These are phyloP conservation scores for Globomyces pollinis-pini DNA, from an alignment of 192 early-diverging fungal species.

Conservation along the genomic window DNA sequence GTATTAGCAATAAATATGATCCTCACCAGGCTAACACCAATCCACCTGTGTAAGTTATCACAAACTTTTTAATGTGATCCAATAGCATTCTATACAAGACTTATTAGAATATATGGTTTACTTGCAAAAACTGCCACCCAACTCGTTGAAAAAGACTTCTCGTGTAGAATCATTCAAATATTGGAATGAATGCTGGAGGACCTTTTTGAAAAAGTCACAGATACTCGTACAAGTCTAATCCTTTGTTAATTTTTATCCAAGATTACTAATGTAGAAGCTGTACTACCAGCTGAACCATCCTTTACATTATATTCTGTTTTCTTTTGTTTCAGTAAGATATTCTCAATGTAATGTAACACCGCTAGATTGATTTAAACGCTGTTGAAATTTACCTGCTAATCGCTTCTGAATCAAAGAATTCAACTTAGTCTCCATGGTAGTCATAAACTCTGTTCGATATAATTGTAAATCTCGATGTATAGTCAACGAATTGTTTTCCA, in stretches of 20 bases:
- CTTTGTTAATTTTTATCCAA: too few relatives aligned
- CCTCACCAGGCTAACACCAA: slow-evolving; percentile 76
- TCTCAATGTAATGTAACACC: slow-evolving; percentile 62
- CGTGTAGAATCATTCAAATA: slow-evolving; percentile 69
- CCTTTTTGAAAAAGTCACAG: slow-evolving; percentile 65
- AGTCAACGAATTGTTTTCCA: slow-evolving; percentile 48
- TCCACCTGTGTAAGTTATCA: slow-evolving; percentile 77
- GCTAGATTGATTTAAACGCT: slow-evolving; percentile 38
- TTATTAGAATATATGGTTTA: slow-evolving; percentile 40
- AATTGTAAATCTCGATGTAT: slow-evolving; percentile 80
- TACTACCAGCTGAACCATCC: slow-evolving; percentile 66
- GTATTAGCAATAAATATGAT: background rate
- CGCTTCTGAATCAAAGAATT: slow-evolving; percentile 70
- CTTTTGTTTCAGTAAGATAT: slow-evolving; percentile 69
- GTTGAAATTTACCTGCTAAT: slow-evolving; percentile 47
- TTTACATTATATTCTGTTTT: slow-evolving; percentile 85
- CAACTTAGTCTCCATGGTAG: slow-evolving; percentile 67
- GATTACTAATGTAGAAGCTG: slow-evolving; percentile 24
- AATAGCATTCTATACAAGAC: slow-evolving; percentile 63
- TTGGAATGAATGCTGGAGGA: slow-evolving; percentile 52
- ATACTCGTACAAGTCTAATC: slow-evolving; percentile 73
- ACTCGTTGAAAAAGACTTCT: slow-evolving; percentile 65
- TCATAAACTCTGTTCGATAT: slow-evolving; percentile 84
- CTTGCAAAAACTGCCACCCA: slow-evolving; percentile 76
- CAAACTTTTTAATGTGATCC: slow-evolving; percentile 88